These are phyloP conservation scores for Hyphodiscus hymeniophilus DNA, from an alignment of 495 filamentous ascomycete species.

Conservation along the genomic window DNA sequence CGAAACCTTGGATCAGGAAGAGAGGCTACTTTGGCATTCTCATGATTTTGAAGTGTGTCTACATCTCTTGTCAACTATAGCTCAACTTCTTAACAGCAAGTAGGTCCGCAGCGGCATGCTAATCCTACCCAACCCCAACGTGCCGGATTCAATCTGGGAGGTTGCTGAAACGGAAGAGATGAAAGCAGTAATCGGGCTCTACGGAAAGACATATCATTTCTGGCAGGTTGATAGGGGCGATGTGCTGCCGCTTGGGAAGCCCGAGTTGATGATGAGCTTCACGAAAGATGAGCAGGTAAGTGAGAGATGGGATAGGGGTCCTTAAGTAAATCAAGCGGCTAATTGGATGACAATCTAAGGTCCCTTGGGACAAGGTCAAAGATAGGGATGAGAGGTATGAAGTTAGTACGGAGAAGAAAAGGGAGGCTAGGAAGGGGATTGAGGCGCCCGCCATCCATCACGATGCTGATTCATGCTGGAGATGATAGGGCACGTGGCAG, in stretches of 20 bases:
- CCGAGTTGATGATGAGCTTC: slow-evolving; percentile 32
- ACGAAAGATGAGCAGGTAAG: slow-evolving; percentile 42
- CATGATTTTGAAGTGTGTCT: slow-evolving; percentile 48
- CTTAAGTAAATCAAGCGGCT: too few relatives aligned
- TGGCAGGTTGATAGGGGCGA: slow-evolving; percentile 27
- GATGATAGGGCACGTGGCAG: neutral
- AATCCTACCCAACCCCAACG: slow-evolving; percentile 26
- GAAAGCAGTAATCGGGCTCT: slow-evolving; percentile 26
- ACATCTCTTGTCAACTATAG: neutral
- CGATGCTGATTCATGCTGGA: slow-evolving; percentile 32
- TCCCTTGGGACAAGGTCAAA: slow-evolving; percentile 50
- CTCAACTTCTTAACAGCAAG: neutral
- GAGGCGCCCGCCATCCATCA: slow-evolving; percentile 48
- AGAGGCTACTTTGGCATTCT: slow-evolving; percentile 46
- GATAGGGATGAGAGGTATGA: slow-evolving; percentile 61
- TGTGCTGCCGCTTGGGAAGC: slow-evolving; percentile 17
- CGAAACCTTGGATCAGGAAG: slow-evolving; percentile 50
- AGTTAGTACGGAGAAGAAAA: slow-evolving; percentile 52
- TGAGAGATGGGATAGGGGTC: too few relatives aligned
- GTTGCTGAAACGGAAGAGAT: slow-evolving; percentile 29
- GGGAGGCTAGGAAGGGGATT: slow-evolving; percentile 53
- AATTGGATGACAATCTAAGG: too few relatives aligned
- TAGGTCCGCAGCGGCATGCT: slow-evolving; percentile 24
- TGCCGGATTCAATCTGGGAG: slow-evolving; percentile 75
- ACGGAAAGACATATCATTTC: slow-evolving; percentile 32